Conservation (phyloP, 2,329 filamentous ascomycete species). For the Rhinocladiella similis region DNA sequence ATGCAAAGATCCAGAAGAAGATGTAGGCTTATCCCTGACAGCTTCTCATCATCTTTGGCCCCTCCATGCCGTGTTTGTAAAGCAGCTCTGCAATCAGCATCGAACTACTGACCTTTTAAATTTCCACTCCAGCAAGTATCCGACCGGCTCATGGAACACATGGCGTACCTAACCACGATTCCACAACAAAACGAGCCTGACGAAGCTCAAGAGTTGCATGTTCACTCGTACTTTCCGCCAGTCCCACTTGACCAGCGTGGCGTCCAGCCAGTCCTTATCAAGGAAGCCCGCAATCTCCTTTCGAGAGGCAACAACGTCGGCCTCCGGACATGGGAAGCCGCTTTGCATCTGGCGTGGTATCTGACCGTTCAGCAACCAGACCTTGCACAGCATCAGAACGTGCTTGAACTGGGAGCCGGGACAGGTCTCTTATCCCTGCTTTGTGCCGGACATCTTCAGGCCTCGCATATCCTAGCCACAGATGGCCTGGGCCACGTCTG, state of each 20-base stretch:
- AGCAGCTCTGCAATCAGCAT: background rate
- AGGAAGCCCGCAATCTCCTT: slow-evolving; percentile 28
- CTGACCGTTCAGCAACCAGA: slow-evolving; percentile 49
- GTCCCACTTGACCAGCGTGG: slow-evolving; percentile 15
- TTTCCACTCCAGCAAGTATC: slow-evolving; percentile 68
- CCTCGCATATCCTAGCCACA: slow-evolving; percentile 57
- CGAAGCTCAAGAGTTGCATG: slow-evolving; percentile 59
- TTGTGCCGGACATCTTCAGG: slow-evolving; percentile 59
- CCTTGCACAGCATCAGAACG: slow-evolving; percentile 52
- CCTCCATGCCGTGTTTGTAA: no score
- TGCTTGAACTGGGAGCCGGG: slow-evolving; percentile 67
- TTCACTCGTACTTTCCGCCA: slow-evolving; percentile 27
- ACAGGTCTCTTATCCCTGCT: slow-evolving; percentile 67
- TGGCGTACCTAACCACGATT: slow-evolving; percentile 65
- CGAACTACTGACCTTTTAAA: slow-evolving; percentile 18
- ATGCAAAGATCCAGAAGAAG: slow-evolving; percentile 78
- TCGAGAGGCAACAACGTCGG: slow-evolving; percentile 57
- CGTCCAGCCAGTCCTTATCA: slow-evolving; percentile 24
- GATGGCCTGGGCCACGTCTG: slow-evolving; percentile 57
- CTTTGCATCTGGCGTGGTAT: slow-evolving; percentile 63
- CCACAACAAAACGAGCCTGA: slow-evolving; percentile 64
- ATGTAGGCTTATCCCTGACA: slow-evolving; percentile 51
- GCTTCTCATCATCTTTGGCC: background rate
- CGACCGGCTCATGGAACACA: slow-evolving; percentile 71
- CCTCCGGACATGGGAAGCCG: slow-evolving; percentile 69